Evolutionary conservation across 1,284 basidiomycete genomes (phyloP).

Genomic region (Sparassis latifolia): DNA sequence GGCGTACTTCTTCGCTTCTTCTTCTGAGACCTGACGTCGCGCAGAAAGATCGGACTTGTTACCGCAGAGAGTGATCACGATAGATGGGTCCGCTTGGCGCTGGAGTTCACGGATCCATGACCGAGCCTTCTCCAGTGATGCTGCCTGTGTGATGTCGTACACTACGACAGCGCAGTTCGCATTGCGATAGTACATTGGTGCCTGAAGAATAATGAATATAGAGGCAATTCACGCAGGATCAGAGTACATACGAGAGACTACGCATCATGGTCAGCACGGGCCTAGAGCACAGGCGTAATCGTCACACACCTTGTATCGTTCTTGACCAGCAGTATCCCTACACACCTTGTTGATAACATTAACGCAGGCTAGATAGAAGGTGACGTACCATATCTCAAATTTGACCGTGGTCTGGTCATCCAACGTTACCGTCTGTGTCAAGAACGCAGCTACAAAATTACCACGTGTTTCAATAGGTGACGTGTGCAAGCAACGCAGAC

Average conservation of each 20-base stretch:
- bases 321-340: conserved; percentile 91
- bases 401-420: conserved; percentile 90
- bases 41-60: conserved; percentile 90
- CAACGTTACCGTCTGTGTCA: conserved; percentile 91
- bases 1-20: conserved; percentile 90
- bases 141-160: conserved; percentile 82
- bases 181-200: conserved; percentile 91
- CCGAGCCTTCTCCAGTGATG: conserved; percentile 91
- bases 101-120: conserved; percentile 96
- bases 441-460: conserved; percentile 71
- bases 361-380: neutral
- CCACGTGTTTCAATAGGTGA: neutral
- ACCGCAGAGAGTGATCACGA: conserved; percentile 92
- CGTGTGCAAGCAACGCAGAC: conserved; percentile 11
- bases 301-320: conserved; percentile 76
- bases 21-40: conserved; percentile 74
- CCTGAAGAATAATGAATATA: conserved; percentile 35
- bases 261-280: conserved; percentile 5
- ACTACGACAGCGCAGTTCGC: conserved; percentile 86
- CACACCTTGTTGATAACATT: neutral
- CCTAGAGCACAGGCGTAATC: conserved; percentile 5
- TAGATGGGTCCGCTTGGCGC: conserved; percentile 94
- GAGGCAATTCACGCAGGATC: conserved; percentile 2
- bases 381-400: conserved; percentile 88
- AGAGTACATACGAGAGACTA: conserved; percentile 22